Evolutionary conservation across 2,329 filamentous ascomycete species (phyloP).

Genomic region (Eurotiales sp.): DNA sequence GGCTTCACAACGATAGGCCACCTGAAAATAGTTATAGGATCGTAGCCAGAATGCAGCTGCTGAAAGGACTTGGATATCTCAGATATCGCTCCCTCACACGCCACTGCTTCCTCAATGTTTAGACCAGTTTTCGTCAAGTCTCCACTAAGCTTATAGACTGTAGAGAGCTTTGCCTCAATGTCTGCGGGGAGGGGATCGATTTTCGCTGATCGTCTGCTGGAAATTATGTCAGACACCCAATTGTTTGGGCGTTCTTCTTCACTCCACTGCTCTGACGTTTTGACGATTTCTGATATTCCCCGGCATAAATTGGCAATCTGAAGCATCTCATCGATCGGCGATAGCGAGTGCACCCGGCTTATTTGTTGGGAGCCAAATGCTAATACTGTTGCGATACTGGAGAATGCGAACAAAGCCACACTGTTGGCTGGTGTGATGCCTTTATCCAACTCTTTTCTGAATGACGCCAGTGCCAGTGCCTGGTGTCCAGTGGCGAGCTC

Average conservation of each 20-base stretch:
- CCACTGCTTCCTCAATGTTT: conserved; percentile 19
- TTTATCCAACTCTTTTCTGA: conserved; percentile 22
- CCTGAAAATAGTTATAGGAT: conserved; percentile 46
- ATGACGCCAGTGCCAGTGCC: conserved; percentile 23
- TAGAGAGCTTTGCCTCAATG: conserved; percentile 15
- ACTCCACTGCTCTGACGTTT: conserved; percentile 21
- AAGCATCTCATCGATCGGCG: conserved; percentile 23
- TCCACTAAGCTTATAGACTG: conserved; percentile 13
- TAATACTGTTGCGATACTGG: conserved; percentile 27
- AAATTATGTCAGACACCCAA: conserved; percentile 16
- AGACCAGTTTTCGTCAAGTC: conserved; percentile 18
- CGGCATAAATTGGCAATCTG: conserved; percentile 26
- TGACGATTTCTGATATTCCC: conserved; percentile 25
- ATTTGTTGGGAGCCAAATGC: conserved; percentile 26
- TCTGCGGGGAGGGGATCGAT: conserved; percentile 18
- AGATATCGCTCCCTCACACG: conserved; percentile 22
- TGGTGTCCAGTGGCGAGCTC: conserved; percentile 28
- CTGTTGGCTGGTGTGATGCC: conserved; percentile 28
- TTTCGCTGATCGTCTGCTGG: conserved; percentile 11
- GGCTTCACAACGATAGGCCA: conserved; percentile 62
- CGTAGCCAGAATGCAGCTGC: conserved; percentile 18
- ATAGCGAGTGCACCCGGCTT: conserved; percentile 16
- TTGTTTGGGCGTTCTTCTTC: conserved; percentile 16
- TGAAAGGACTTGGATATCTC: conserved; percentile 21
- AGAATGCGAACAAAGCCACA: conserved; percentile 30